These are phyloP conservation scores for Sphagnum fallax DNA, from an alignment of 228 moss, liverwort and hornwort species.

Conservation along the genomic window DNA sequence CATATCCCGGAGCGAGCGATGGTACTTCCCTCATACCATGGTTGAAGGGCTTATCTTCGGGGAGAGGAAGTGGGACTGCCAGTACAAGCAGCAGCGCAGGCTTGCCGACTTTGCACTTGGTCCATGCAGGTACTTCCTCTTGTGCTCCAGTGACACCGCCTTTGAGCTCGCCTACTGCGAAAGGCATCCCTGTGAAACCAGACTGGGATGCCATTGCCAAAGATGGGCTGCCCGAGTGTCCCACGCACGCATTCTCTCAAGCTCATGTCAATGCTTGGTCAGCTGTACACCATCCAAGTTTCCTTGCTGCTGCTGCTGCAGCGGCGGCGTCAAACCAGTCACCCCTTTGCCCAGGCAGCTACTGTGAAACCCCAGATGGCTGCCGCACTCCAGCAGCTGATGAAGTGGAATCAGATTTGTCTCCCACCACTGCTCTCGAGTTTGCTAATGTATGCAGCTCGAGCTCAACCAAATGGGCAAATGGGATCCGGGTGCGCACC, in stretches of 20 bases:
- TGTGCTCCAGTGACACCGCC: constrained; percentile 51
- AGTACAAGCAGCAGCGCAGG: constrained; percentile 42
- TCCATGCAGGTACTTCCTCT: constrained; percentile 33
- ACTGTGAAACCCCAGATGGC: constrained; percentile 69
- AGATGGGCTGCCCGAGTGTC: constrained; percentile 35
- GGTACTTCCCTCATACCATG: constrained; percentile 60
- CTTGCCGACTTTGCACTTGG: constrained; percentile 39
- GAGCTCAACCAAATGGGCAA: constrained; percentile 81
- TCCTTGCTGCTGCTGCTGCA: constrained; percentile 49
- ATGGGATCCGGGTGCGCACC: constrained; percentile 67
- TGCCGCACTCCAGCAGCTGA: constrained; percentile 68
- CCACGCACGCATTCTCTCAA: constrained; percentile 43
- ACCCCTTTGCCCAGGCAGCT: constrained; percentile 39
- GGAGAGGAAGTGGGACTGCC: constrained; percentile 34
- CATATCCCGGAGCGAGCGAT: constrained; percentile 83
- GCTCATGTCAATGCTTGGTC: constrained; percentile 40
- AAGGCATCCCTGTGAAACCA: constrained; percentile 39
- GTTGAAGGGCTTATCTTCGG: constrained; percentile 38
- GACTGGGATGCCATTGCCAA: constrained; percentile 66
- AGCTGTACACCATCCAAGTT: constrained; percentile 33
- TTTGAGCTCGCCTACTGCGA: constrained; percentile 40
- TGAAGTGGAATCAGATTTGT: constrained; percentile 50
- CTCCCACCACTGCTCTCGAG: constrained; percentile 64
- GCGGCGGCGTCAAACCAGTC: constrained; percentile 34
- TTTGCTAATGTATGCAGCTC: constrained; percentile 57